Base-by-base conservation (phyloP, 2,329 filamentous ascomycete genomes). In the Epichloe hybrida region DNA sequence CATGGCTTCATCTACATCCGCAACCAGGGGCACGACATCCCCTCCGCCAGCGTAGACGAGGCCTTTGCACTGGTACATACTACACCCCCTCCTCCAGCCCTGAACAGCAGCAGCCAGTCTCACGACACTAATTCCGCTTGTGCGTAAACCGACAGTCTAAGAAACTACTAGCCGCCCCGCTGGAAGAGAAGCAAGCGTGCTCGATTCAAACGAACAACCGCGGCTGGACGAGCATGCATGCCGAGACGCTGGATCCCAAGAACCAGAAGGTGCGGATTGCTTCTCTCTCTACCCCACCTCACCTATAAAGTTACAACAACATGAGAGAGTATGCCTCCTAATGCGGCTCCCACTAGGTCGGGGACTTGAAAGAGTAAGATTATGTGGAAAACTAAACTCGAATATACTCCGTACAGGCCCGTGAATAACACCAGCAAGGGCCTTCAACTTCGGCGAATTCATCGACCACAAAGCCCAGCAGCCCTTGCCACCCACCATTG, bases 1-100 rank as follows among this genome's bases (percentile, higher is more conserved):
- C 84, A 89, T 67, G 91, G 91, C 54, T 97, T 97, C 66, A 79
- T 96, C 54, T 97, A 93, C 64, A 81, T 97, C 60, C 83, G 81
- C 62, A 90, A 88, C 61, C 76, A 80, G 21, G 84, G 82, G 42
- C 72, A 74, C 12, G 80, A 84, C 53, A 87, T 96, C 46, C 72
- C 83, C 0, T 68, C 75, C 0, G 67, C 75, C 31, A 77, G 83
- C 49, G 80, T 96, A 40, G 75, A 86, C 9, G 70, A 73, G 43
- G 83, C 85, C 8, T 97, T 96, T 70, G 69, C 75, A 13, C 66
- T 95, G 62, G 89, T 93, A 72, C 9, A 36, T 13, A 7, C n/a
- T 4, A 15, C 15, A 12, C 12, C n/a, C n/a, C 15, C 7, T 27
- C 38, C 9, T 39, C 37, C 3, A n/a, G 11, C 13, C 1, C 48